phyloP scores from a whole-genome alignment of 345 rosid genomes.

The Populus simonii region DNA sequence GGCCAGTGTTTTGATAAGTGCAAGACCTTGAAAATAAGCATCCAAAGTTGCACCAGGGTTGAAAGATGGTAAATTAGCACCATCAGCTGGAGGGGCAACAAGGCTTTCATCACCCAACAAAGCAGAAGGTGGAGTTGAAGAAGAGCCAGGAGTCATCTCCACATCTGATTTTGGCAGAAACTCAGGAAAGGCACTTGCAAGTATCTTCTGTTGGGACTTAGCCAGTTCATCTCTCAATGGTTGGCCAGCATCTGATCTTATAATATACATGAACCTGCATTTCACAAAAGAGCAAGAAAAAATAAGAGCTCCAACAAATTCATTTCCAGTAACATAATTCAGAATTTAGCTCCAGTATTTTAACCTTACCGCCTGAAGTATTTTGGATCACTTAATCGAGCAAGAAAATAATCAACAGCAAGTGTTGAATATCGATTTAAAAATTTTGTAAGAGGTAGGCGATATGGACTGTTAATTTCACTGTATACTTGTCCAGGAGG shows the following conservation, averaged over 20 bases:
- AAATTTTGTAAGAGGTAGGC: conserved; percentile 89
- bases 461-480: conserved; percentile 97
- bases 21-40: conserved; percentile 94
- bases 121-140: conserved; percentile 59
- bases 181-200: conserved; percentile 81
- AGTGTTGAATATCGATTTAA: conserved; percentile 86
- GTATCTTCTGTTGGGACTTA: conserved; percentile 86
- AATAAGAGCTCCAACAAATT: not conserved
- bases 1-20: conserved; percentile 82
- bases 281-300: conserved; percentile 5
- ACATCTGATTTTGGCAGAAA: conserved; percentile 65
- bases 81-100: conserved; percentile 51
- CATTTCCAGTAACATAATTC: not conserved
- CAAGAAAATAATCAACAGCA: conserved; percentile 95
- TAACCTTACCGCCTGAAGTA: conserved; percentile 84
- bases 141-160: conserved; percentile 36
- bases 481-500: conserved; percentile 85
- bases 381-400: conserved; percentile 82
- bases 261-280: conserved; percentile 91
- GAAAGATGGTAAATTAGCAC: conserved; percentile 45
- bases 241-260: conserved; percentile 93
- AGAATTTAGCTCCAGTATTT: conserved; percentile 16
- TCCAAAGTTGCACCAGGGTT: conserved; percentile 50
- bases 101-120: conserved; percentile 60
- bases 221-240: conserved; percentile 94